A percentile compares a stretch with the other conserved stretches of the same genome.
These are phyloP conservation scores for Haplosporangium gracile DNA, from an alignment of 192 early-diverging fungal species.

Conservation along the genomic window DNA sequence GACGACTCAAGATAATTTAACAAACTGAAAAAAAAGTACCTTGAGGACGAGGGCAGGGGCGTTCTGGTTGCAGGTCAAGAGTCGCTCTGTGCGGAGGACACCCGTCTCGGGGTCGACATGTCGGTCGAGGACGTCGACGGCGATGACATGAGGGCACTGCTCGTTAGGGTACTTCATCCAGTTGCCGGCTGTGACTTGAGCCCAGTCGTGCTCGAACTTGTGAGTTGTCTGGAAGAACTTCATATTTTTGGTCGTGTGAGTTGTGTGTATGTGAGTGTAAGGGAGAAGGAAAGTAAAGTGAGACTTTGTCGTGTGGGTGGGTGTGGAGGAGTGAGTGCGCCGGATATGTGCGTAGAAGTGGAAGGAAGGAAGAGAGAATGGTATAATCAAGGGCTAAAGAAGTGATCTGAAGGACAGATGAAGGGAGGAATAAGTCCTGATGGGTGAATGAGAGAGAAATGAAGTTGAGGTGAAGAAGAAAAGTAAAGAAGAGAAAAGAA, in stretches of 20 bases:
- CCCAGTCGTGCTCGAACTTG: constrained; percentile 87
- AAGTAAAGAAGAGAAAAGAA: not conserved
- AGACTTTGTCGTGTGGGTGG: constrained; percentile 7
- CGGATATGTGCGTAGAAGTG: not conserved
- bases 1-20: not conserved
- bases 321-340: not conserved
- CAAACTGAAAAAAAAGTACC: constrained; percentile 33
- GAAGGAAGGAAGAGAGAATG: not conserved
- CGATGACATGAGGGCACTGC: constrained; percentile 88
- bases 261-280: constrained; percentile 10
- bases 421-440: not conserved
- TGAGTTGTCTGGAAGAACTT: constrained; percentile 89
- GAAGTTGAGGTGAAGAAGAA: not conserved
- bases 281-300: not conserved
- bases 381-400: not conserved
- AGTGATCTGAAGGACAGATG: not conserved
- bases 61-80: constrained; percentile 89
- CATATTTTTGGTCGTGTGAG: constrained; percentile 63
- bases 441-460: too few species aligned
- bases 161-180: constrained; percentile 99
- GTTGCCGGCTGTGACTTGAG: constrained; percentile 85
- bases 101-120: constrained; percentile 86
- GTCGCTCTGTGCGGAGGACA: constrained; percentile 89
- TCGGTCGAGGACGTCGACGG: constrained; percentile 91
- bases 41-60: constrained; percentile 82